phyloP scores from a whole-genome alignment of 2,329 filamentous ascomycete genomes.

The Clonostachys chloroleuca region DNA sequence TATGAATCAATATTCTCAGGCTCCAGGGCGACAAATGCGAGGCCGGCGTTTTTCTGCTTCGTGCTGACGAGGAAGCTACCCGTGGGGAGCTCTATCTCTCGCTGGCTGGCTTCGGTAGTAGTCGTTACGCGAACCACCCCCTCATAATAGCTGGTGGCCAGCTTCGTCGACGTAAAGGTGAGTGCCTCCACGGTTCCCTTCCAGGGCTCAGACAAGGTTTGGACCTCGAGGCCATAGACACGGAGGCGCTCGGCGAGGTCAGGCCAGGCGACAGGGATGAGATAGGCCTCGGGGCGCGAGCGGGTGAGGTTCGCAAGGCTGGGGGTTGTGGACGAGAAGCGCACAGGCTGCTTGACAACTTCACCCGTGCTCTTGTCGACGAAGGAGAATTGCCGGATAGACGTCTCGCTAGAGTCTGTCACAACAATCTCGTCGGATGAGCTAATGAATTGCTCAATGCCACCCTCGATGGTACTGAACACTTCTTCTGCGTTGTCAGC shows the following conservation, averaged over 20 bases:
- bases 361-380: slow-evolving; percentile 17
- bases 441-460: slow-evolving; percentile 14
- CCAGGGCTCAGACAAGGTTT: slow-evolving; percentile 12
- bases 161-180: slow-evolving; percentile 10
- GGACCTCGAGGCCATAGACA: slow-evolving; percentile 14
- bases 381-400: slow-evolving; percentile 13
- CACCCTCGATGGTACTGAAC: slow-evolving; percentile 13
- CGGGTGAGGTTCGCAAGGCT: slow-evolving; percentile 19
- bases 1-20: slow-evolving; percentile 25
- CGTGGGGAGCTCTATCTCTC: slow-evolving; percentile 12
- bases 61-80: slow-evolving; percentile 23
- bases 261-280: slow-evolving; percentile 19
- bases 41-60: slow-evolving; percentile 20
- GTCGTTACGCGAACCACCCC: slow-evolving; percentile 14
- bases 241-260: slow-evolving; percentile 17
- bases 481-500: slow-evolving; percentile 18
- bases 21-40: slow-evolving; percentile 19
- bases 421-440: slow-evolving; percentile 17
- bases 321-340: slow-evolving; percentile 20
- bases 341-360: slow-evolving; percentile 14
- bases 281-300: slow-evolving; percentile 17
- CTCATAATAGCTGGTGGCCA: slow-evolving; percentile 16
- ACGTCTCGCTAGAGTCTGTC: slow-evolving; percentile 14
- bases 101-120: slow-evolving; percentile 7
- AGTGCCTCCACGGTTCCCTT: slow-evolving; percentile 17